Evolutionary conservation across 345 rosid species (phyloP), one percentile per base, ranked within the genome.

Genomic region (Hirschfeldia incana): DNA sequence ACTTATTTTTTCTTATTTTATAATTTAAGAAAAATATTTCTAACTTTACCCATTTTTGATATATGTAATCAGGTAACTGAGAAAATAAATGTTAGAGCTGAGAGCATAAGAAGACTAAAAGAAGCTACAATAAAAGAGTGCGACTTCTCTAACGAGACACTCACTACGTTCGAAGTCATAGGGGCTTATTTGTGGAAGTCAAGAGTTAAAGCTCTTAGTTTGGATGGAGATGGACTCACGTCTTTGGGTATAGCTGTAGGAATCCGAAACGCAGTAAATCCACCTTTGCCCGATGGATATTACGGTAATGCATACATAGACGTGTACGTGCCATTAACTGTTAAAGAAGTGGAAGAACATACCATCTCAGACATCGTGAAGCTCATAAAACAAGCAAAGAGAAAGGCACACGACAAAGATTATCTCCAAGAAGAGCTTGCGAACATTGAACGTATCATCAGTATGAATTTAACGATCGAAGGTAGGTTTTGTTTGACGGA

Each of bases 301-400:
- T 78, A 78, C 3, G 81, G 81, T 11, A 78, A 78, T 5, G 76
- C 72, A 7, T 72, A 37, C 15, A 71, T 78, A 10, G 72, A 71
- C 42, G 42, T 78, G 72, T 28, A 57, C 26, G 26, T 78, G 49
- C 34, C 71, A 11, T 13, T 78, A 65, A 72, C 67, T 8, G 67
- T 17, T 8, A 65, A 32, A 42, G 76, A 78, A 57, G 81, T 78
- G 4, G 72, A 71, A 64, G 72, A 71, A 3, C 37, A 0, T 6
- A 8, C 28, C 0, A 65, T 71, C 28, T 78, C 72, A 1, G 28
- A 71, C 3, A 65, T 71, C 10, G 76, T 78, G 8, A 78, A 78
- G 21, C 59, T 78, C 9, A 65, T 78, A 37, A 78, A 71, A 71
- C 49, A 71, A 71, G 76, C 46, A 6, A 78, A 78, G 36, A 65